These are phyloP conservation scores for Naegleria lovaniensis DNA, from an alignment of 208 protist species.

Conservation along the genomic window DNA sequence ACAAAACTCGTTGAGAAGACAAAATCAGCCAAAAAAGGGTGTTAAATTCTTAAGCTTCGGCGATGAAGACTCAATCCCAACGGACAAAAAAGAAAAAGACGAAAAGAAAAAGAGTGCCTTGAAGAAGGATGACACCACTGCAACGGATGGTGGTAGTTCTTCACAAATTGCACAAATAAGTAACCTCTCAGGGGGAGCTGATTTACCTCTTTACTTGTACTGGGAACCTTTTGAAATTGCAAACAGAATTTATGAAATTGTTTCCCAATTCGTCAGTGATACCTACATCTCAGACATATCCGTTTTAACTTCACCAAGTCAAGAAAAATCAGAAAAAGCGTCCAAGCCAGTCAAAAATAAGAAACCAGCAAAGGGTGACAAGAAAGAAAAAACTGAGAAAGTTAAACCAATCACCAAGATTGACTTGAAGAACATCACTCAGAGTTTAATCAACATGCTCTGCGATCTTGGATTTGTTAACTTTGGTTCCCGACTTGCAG, in stretches of 20 bases:
- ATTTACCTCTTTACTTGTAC: neutral
- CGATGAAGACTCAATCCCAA: neutral
- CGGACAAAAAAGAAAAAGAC: neutral
- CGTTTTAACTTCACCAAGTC: neutral
- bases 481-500: neutral
- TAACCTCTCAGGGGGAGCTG: neutral
- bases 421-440: neutral
- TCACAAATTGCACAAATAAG: neutral
- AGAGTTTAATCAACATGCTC: neutral
- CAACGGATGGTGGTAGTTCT: too few relatives aligned
- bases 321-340: neutral
- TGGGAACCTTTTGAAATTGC: neutral
- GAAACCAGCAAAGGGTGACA: neutral
- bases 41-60: neutral
- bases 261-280: neutral
- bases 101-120: neutral
- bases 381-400: neutral
- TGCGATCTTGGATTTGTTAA: neutral
- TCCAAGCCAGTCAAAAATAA: neutral
- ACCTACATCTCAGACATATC: neutral
- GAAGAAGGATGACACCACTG: neutral
- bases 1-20: neutral
- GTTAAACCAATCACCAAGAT: neutral
- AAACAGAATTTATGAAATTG: neutral
- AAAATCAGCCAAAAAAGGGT: neutral